Percentiles rank a stretch among this genome's conserved stretches.
These are phyloP conservation scores for Penicillium freii DNA, from an alignment of 2,329 filamentous ascomycete species.

Conservation along the genomic window DNA sequence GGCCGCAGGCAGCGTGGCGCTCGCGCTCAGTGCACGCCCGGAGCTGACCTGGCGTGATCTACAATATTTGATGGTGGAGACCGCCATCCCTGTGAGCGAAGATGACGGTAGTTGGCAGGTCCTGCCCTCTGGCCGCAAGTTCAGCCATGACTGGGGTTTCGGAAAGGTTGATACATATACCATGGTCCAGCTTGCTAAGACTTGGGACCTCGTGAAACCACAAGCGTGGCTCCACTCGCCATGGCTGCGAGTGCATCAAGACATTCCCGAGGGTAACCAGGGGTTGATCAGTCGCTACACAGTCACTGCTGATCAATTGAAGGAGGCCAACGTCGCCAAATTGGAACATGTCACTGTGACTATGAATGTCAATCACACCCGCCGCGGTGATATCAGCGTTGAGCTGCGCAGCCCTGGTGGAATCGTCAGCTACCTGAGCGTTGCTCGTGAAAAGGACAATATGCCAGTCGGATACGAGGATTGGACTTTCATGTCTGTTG, in stretches of 20 bases:
- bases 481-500: constrained; percentile 99
- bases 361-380: constrained; percentile 89
- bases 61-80: constrained; percentile 84
- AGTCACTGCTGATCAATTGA: constrained; percentile 76
- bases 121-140: constrained; percentile 77
- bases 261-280: constrained; percentile 78
- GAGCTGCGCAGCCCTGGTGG: constrained; percentile 83
- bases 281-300: constrained; percentile 79
- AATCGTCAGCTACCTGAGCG: constrained; percentile 79
- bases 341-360: constrained; percentile 95
- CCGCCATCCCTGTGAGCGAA: constrained; percentile 74
- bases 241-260: constrained; percentile 84
- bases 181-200: constrained; percentile 80
- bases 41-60: constrained; percentile 92
- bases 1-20: constrained; percentile 85
- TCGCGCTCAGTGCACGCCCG: constrained; percentile 79
- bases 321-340: constrained; percentile 76
- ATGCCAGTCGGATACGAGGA: constrained; percentile 72
- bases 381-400: constrained; percentile 86
- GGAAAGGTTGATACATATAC: constrained; percentile 89
- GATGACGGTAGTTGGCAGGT: constrained; percentile 76
- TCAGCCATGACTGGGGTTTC: constrained; percentile 92
- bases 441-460: constrained; percentile 67
- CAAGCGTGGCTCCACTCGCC: constrained; percentile 94
- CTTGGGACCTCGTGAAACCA: constrained; percentile 84